Evolutionary conservation across 208 protist species (phyloP), one percentile per base, ranked within the genome.

Genomic region (Trypanosoma lewisi): DNA sequence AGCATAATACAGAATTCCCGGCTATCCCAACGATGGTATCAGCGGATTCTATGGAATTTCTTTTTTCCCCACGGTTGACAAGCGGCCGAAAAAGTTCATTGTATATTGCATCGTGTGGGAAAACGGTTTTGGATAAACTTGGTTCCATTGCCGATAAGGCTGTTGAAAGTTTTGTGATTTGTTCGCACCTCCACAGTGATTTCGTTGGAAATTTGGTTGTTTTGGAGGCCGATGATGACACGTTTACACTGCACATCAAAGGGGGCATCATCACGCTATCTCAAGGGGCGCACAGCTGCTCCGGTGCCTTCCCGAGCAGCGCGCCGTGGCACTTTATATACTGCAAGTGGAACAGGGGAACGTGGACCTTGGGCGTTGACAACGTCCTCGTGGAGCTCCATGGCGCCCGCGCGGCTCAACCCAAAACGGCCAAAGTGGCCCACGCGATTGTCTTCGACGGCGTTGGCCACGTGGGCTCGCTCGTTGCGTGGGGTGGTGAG

Each of bases 321-420:
- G 60, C 60, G 5, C 69, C 78, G 54, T 93, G 85, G 83, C 78
- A 78, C 37, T 82, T 87, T 44, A 37, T 95, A 14, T 76, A 78
- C 19, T 87, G 64, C 7, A 69, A 78, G 48, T 95, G 89, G 87
- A 77, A 31, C 27, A 70, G 63, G 30, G 87, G 87, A 11, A 72
- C 73, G 50, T 93, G 86, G 80, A 75, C 73, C 16, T 54, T 91
- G 17, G 70, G 45, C 30, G 71, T 95, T n/a, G 85, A 95, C 49
- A 67, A 62, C 19, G 55, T 50, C 47, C 58, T 83, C 21, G 64
- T 90, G 9, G 77, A 84, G 37, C 71, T 95, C 49, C 62, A 66
- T 36, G 89, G 89, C 2, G 56, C 65, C 16, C 84, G 85, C 42
- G 80, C 64, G 28, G 69, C 56, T 52, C 78, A 78, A 39, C 65